phyloP scores from a whole-genome alignment of 768 basidiomycete species.

The Gyrodon lividus region DNA sequence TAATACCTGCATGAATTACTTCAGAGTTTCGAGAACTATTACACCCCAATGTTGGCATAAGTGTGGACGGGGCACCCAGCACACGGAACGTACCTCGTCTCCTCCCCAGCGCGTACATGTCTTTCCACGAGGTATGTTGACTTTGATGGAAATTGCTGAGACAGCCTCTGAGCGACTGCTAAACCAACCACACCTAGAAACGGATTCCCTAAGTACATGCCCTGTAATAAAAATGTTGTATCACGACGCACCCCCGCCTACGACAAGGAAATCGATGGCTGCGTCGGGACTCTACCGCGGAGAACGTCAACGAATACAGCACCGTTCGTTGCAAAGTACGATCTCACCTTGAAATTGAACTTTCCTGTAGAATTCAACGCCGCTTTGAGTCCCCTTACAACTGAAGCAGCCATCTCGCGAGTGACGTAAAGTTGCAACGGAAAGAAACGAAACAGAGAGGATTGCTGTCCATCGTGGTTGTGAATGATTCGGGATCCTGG shows the following conservation, averaged over 20 bases:
- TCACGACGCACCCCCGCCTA: slow-evolving; percentile 71
- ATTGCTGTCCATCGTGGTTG: no score
- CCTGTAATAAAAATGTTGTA: not conserved
- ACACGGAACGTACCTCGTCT: slow-evolving; percentile 63
- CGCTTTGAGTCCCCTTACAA: slow-evolving; percentile 50
- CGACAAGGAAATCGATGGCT: slow-evolving; percentile 77
- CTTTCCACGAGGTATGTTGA: slow-evolving; percentile 83
- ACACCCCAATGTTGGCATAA: not conserved
- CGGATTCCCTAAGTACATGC: not conserved
- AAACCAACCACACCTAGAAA: slow-evolving; percentile 78
- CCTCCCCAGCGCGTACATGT: slow-evolving; percentile 72
- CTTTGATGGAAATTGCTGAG: slow-evolving; percentile 58
- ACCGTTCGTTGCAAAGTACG: not conserved
- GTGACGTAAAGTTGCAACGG: not conserved
- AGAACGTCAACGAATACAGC: not conserved
- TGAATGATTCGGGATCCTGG: no score
- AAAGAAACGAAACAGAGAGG: not conserved
- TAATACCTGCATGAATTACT: slow-evolving; percentile 84
- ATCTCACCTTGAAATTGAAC: slow-evolving; percentile 59
- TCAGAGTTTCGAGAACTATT: slow-evolving; percentile 89
- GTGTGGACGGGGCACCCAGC: not conserved
- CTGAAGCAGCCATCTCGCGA: slow-evolving; percentile 29
- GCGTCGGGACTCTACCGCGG: slow-evolving; percentile 57
- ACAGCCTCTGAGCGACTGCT: slow-evolving; percentile 77
- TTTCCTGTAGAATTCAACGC: slow-evolving; percentile 60